These are phyloP conservation scores for Geotrichum phurueaensis DNA, from an alignment of 1,139 yeast species.

Conservation along the genomic window DNA sequence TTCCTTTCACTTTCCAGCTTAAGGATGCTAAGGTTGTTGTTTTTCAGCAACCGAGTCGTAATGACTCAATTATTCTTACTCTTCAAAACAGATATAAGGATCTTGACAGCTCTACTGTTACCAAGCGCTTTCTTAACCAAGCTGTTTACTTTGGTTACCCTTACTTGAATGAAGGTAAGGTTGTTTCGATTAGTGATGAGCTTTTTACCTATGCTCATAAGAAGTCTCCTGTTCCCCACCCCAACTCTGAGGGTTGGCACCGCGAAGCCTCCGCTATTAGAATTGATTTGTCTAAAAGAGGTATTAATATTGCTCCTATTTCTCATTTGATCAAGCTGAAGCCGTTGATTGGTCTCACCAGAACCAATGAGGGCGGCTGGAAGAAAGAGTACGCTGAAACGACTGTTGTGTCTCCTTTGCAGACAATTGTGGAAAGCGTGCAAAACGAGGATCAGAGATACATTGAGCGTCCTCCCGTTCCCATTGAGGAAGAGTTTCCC, in stretches of 20 bases:
- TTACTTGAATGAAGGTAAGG: constrained; percentile 71
- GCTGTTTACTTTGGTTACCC: constrained; percentile 84
- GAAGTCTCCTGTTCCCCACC: constrained; percentile 25
- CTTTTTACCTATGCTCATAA: constrained; percentile 44
- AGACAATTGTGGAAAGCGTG: constrained; percentile 71
- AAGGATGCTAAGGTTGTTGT: constrained; percentile 62
- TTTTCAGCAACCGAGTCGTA: constrained; percentile 79
- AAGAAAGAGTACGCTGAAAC: constrained; percentile 45
- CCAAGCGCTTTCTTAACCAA: constrained; percentile 53
- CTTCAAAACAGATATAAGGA: constrained; percentile 53
- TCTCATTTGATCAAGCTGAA: constrained; percentile 60
- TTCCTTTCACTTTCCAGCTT: constrained; percentile 54
- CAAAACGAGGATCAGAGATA: constrained; percentile 68
- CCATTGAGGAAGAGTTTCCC: constrained; percentile 81
- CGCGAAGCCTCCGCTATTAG: constrained; percentile 28
- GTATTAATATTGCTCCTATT: constrained; percentile 51
- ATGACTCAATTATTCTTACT: constrained; percentile 70
- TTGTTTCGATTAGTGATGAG: constrained; percentile 58
- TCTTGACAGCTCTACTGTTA: constrained; percentile 43
- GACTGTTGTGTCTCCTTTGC: constrained; percentile 53
- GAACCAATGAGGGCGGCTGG: constrained; percentile 68
- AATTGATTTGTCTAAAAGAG: constrained; percentile 47
- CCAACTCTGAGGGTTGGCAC: constrained; percentile 31
- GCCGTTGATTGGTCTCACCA: constrained; percentile 72
- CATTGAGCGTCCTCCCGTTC: constrained; percentile 64